Evolutionary conservation across 2,329 filamentous ascomycete species (phyloP).

Genomic region (Fusarium fracticaudum): DNA sequence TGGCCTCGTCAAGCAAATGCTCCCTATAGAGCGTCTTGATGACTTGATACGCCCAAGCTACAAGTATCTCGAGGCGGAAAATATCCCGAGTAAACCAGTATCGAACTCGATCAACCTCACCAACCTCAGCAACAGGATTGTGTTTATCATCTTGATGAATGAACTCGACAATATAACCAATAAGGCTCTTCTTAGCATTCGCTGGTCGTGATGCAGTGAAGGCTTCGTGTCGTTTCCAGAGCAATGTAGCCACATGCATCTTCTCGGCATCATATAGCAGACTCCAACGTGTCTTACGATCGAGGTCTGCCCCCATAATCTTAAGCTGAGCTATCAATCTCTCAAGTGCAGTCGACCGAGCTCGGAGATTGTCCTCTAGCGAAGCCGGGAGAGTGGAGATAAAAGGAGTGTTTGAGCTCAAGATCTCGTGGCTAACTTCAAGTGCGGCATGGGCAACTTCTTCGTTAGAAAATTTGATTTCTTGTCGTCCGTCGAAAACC

Average conservation of each 20-base stretch:
- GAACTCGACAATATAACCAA: conserved; percentile 78
- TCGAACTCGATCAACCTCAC: conserved; percentile 82
- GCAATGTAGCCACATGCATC: conserved; percentile 77
- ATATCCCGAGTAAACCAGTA: conserved; percentile 87
- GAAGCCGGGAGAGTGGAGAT: conserved; percentile 78
- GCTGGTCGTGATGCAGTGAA: conserved; percentile 68
- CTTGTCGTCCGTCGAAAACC: conserved; percentile 77
- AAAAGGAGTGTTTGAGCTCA: conserved; percentile 79
- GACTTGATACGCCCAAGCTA: conserved; percentile 81
- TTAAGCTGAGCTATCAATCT: conserved; percentile 78
- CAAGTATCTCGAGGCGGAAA: conserved; percentile 75
- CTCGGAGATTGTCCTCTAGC: conserved; percentile 81
- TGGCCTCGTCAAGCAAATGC: conserved; percentile 63
- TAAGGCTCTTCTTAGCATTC: conserved; percentile 73
- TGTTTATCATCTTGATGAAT: conserved; percentile 82
- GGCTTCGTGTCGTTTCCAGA: conserved; percentile 84
- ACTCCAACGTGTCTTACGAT: conserved; percentile 77
- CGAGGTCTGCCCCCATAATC: conserved; percentile 71
- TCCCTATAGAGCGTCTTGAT: conserved; percentile 78
- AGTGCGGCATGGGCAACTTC: conserved; percentile 83
- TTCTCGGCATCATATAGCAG: conserved; percentile 93
- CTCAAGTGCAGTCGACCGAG: conserved; percentile 77
- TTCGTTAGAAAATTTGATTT: conserved; percentile 71
- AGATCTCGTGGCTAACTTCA: conserved; percentile 81
- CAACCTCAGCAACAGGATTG: conserved; percentile 68